Percentiles rank a stretch among this genome's conserved stretches.
Conservation (phyloP, 345 rosid genomes). For the Melastoma malabathricum region DNA sequence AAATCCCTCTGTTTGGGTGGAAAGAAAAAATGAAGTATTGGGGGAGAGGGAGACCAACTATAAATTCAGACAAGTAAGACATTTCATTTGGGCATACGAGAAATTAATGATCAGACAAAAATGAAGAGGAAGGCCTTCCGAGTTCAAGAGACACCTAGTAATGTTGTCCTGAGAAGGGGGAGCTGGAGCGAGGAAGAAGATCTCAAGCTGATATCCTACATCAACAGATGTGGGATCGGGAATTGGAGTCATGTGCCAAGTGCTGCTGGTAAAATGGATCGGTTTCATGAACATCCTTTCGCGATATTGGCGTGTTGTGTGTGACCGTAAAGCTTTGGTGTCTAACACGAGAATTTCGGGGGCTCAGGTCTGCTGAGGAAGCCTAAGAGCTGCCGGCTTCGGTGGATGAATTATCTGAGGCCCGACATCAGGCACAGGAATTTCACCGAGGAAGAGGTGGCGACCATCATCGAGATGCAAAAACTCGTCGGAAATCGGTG, state of each 20-base stretch:
- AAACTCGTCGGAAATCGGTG: conserved; percentile 3
- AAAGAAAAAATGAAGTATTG: too few species aligned
- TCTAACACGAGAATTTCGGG: not conserved
- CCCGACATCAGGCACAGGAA: conserved; percentile 4
- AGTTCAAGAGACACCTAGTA: too few species aligned
- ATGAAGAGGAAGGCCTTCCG: too few species aligned
- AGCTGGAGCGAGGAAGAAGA: conserved; percentile 10
- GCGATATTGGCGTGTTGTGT: too few species aligned
- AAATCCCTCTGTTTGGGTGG: too few species aligned
- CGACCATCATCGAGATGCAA: conserved; percentile 6
- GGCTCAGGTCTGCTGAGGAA: conserved; percentile 2
- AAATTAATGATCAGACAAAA: too few species aligned
- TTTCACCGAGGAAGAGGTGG: conserved; percentile 7
- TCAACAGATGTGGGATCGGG: conserved; percentile 7
- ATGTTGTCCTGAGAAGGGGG: conserved; percentile 4
- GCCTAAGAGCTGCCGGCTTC: conserved; percentile 7
- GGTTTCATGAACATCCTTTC: not conserved
- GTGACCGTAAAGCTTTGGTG: too few species aligned
- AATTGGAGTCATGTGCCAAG: conserved; percentile 11
- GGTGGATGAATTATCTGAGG: conserved; percentile 11
- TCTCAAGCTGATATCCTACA: conserved; percentile 8
- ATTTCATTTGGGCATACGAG: too few species aligned
- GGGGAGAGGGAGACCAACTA: too few species aligned
- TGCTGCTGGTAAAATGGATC: conserved; percentile 7
- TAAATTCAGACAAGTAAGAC: too few species aligned